Base-by-base conservation (phyloP, 805 yeast genomes). In the Metschnikowia lochheadii region DNA sequence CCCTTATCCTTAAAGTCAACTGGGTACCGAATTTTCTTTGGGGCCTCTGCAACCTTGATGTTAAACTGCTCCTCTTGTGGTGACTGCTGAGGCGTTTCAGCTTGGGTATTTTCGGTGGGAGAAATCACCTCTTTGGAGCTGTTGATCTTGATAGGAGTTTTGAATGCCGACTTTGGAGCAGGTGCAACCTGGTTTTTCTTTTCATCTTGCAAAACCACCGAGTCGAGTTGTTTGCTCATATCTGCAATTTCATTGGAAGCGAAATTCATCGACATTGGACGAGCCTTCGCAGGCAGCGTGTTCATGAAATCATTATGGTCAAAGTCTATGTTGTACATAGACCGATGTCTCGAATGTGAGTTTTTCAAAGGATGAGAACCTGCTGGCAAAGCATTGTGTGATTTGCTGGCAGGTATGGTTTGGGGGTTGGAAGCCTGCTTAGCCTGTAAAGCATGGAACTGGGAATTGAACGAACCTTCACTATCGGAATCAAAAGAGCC, bases 11-110 rank as follows among this genome's bases (percentile, higher is more conserved):
- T 69, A 61, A 74, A 74, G 51, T 74, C 78, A 21, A 74, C 72
- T 1, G 65, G 70, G 57, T 74, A 74, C 17, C 59, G 50, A 4
- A 74, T 68, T 42, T 56, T 63, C 14, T 51, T 50, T 2, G 78
- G 78, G 1, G 78, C 76, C 44, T 70, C 76, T 3, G 65, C 69
- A 10, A 73, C 65, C 14, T 55, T 56, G 11, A 71, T 64, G n/a
- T 61, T 42, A 20, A 47, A 35, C 7, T 15, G 33, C 35, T 52
- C 53, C 33, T 44, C 46, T 35, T 14, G 18, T 14, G 18, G 21
- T 11, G 20, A 17, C 21, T 20, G 14, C 13, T 42, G 11, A 11
- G 29, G n/a, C 3, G 21, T 7, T 13, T 32, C 31, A 8, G 20
- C 21, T 34, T 33, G 38, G n/a, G 18, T 11, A 17, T 23, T 23